A percentile compares a stretch with the other conserved stretches of the same genome.
Evolutionary conservation across 768 basidiomycete species (phyloP).

Genomic region (Pholiota conissans): DNA sequence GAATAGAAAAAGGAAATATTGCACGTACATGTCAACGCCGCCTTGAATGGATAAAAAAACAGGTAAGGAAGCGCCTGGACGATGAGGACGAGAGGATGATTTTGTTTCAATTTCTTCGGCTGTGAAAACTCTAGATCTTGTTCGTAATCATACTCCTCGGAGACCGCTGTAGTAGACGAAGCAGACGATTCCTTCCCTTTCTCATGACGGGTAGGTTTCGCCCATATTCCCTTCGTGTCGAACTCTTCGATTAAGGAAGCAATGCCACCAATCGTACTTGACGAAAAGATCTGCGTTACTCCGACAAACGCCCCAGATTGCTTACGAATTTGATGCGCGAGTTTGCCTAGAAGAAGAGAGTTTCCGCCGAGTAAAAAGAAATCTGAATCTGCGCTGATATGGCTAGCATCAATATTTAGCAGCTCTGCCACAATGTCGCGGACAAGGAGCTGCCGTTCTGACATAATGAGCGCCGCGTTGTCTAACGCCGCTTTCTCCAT

Average conservation of each 20-base stretch:
- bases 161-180: conserved; percentile 24
- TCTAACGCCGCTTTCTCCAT: conserved; percentile 28
- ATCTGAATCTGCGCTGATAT: conserved; percentile 34
- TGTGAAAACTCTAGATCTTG: conserved; percentile 23
- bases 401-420: conserved; percentile 27
- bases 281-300: conserved; percentile 39
- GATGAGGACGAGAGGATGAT: conserved; percentile 37
- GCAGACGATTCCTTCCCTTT: conserved; percentile 3
- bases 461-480: conserved; percentile 25
- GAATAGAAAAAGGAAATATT: neutral
- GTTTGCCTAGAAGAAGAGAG: conserved; percentile 45
- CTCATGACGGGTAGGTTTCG: neutral
- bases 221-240: neutral
- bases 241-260: conserved; percentile 34
- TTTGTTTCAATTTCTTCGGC: conserved; percentile 26
- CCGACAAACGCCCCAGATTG: conserved; percentile 35
- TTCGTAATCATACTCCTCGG: conserved; percentile 29
- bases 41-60: conserved; percentile 46
- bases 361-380: conserved; percentile 47
- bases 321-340: conserved; percentile 41
- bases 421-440: conserved; percentile 36
- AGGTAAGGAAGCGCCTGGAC: conserved; percentile 41
- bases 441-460: conserved; percentile 30
- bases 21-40: conserved; percentile 38
- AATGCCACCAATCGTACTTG: conserved; percentile 42